Evolutionary conservation across 768 basidiomycete species (phyloP).

Genomic region (Auricularia sp.): DNA sequence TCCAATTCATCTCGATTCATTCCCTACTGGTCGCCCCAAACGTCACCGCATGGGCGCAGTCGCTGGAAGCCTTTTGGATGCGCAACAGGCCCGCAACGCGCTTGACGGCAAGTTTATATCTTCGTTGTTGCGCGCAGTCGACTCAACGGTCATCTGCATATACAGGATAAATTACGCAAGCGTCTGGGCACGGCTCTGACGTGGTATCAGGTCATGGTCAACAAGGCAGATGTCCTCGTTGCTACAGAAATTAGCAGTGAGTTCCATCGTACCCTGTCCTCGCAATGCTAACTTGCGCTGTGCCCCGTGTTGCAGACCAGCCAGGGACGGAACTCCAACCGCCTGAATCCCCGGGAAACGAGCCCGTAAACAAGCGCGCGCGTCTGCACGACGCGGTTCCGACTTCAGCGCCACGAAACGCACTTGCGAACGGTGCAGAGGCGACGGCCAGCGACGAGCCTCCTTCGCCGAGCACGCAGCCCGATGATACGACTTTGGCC

Average conservation of each 20-base stretch:
- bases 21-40: slow-evolving; percentile 5
- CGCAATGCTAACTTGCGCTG: no score
- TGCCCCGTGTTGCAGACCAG: no score
- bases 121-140: no score
- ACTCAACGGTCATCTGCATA: neutral
- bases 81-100: neutral
- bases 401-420: no score
- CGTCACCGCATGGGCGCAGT: slow-evolving; percentile 4
- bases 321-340: no score
- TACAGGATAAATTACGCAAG: neutral
- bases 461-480: neutral
- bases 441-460: neutral
- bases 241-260: neutral
- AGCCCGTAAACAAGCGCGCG: no score
- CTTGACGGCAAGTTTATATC: neutral
- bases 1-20: slow-evolving; percentile 1
- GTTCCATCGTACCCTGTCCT: no score
- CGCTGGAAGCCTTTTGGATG: neutral
- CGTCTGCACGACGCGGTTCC: no score
- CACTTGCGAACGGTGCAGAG: no score
- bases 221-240: neutral
- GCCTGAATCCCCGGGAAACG: no score
- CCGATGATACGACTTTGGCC: no score
- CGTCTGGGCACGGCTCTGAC: neutral
- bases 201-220: neutral